These are phyloP conservation scores for Trichoderma lentiforme DNA, from an alignment of 2,329 filamentous ascomycete species.

Conservation along the genomic window DNA sequence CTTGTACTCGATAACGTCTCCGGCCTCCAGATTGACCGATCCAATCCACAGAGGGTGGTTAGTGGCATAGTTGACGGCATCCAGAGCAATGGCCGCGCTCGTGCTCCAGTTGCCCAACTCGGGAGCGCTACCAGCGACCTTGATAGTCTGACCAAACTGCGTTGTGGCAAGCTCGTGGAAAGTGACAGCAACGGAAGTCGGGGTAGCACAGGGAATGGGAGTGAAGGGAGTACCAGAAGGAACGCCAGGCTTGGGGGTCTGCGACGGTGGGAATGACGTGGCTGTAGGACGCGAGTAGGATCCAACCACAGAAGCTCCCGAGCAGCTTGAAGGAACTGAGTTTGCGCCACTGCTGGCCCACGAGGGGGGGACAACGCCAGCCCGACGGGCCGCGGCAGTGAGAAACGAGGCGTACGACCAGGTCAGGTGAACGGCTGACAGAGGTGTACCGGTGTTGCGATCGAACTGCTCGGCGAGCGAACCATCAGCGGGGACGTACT, in stretches of 20 bases:
- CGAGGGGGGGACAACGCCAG: slow-evolving; percentile 51
- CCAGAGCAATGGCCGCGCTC: slow-evolving; percentile 51
- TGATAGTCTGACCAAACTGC: slow-evolving; percentile 60
- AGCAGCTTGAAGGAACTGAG: slow-evolving; percentile 49
- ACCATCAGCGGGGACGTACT: slow-evolving; percentile 61
- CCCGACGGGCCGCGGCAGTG: slow-evolving; percentile 57
- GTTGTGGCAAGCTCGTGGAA: slow-evolving; percentile 61
- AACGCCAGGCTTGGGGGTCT: slow-evolving; percentile 42
- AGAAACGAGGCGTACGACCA: slow-evolving; percentile 73
- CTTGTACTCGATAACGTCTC: slow-evolving; percentile 59
- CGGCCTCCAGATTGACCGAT: slow-evolving; percentile 53
- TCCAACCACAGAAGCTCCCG: slow-evolving; percentile 44
- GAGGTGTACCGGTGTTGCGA: slow-evolving; percentile 48
- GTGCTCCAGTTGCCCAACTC: slow-evolving; percentile 63
- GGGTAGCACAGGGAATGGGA: slow-evolving; percentile 36
- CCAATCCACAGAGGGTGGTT: slow-evolving; percentile 60
- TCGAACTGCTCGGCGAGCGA: slow-evolving; percentile 65
- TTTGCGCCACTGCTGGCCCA: slow-evolving; percentile 50
- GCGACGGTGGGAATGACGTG: slow-evolving; percentile 47
- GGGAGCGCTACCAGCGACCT: slow-evolving; percentile 57
- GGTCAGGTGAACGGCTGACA: slow-evolving; percentile 65
- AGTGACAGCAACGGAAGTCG: slow-evolving; percentile 54
- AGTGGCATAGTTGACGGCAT: slow-evolving; percentile 56
- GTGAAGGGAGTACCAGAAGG: slow-evolving; percentile 30
- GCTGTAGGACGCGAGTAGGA: slow-evolving; percentile 50